phyloP scores from a whole-genome alignment of 1,284 basidiomycete species.

The Microbotryomycetes sp. region DNA sequence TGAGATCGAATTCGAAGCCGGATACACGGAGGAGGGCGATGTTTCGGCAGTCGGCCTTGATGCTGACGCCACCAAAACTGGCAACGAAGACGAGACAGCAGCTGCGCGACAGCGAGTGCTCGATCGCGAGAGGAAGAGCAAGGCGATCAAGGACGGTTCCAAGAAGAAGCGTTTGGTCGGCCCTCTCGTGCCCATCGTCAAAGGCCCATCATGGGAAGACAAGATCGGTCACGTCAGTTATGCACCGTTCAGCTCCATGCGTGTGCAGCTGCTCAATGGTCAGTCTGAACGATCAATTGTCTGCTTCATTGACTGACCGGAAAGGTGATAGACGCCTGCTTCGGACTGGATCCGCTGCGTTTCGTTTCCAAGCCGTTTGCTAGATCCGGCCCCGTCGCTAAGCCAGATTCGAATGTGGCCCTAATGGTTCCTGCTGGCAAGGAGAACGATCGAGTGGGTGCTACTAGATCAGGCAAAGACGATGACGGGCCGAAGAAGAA shows the following conservation, averaged over 20 bases:
- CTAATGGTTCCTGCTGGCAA: too few relatives aligned
- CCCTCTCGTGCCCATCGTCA: slow-evolving; percentile 64
- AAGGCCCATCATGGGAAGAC: slow-evolving; percentile 68
- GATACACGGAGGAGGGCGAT: slow-evolving; percentile 1
- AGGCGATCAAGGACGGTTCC: slow-evolving; percentile 38
- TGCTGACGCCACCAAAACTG: slow-evolving; percentile 37
- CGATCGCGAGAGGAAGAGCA: slow-evolving; percentile 33
- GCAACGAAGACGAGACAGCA: slow-evolving; percentile 47
- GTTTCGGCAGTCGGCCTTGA: slow-evolving; percentile 38
- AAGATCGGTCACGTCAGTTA: slow-evolving; percentile 55
- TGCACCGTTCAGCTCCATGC: slow-evolving; percentile 58
- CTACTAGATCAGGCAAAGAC: slow-evolving; percentile 32
- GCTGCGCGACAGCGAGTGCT: slow-evolving; percentile 45
- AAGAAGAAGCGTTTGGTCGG: slow-evolving; percentile 58
- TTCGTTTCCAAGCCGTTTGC: slow-evolving; percentile 52
- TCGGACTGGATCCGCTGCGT: slow-evolving; percentile 67
- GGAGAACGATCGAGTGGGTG: too few relatives aligned
- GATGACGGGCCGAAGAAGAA: background rate
- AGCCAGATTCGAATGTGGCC: too few relatives aligned
- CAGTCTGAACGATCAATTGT: slow-evolving; percentile 30
- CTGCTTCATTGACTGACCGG: slow-evolving; percentile 2
- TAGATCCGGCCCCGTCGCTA: background rate
- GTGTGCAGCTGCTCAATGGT: slow-evolving; percentile 73
- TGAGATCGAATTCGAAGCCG: slow-evolving; percentile 44
- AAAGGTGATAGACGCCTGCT: slow-evolving; percentile 55